A percentile compares a stretch with the other conserved stretches of the same genome.
Conservation (phyloP, 2,329 filamentous ascomycete genomes). For the Lomentospora prolificans region DNA sequence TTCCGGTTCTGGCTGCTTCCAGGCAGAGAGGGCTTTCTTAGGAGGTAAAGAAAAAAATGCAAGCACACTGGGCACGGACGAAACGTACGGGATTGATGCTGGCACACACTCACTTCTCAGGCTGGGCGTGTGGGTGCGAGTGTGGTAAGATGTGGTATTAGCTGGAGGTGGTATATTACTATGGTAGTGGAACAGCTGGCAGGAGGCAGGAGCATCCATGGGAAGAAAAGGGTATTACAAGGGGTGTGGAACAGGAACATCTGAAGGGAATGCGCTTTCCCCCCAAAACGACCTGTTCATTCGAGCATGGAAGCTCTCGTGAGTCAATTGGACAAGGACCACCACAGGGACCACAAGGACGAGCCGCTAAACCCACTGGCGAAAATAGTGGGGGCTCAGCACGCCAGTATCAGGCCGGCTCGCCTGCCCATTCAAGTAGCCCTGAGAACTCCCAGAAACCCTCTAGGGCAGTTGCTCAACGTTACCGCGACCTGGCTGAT, state of each 20-base stretch:
- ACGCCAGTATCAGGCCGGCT: background rate
- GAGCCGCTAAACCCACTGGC: background rate
- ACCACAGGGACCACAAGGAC: background rate
- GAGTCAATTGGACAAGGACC: background rate
- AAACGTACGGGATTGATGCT: background rate
- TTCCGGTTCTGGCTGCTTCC: slow-evolving; percentile 5
- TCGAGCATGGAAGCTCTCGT: no score
- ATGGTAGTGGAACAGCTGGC: no score
- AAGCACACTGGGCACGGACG: background rate
- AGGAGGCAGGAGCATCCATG: no score
- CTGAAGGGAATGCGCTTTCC: no score
- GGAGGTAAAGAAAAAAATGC: slow-evolving; percentile 16
- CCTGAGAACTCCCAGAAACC: background rate
- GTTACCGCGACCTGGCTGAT: background rate
- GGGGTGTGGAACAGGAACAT: no score
- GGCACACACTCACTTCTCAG: no score
- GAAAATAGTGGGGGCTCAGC: background rate
- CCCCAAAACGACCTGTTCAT: no score
- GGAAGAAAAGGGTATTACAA: no score
- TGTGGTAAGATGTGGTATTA: no score
- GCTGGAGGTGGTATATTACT: no score
- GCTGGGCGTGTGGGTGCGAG: no score
- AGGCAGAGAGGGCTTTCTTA: background rate
- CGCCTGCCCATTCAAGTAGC: background rate
- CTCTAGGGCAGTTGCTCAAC: background rate